Evolutionary conservation across 1,284 basidiomycete genomes (phyloP).

Genomic region (Coniophora puteana): DNA sequence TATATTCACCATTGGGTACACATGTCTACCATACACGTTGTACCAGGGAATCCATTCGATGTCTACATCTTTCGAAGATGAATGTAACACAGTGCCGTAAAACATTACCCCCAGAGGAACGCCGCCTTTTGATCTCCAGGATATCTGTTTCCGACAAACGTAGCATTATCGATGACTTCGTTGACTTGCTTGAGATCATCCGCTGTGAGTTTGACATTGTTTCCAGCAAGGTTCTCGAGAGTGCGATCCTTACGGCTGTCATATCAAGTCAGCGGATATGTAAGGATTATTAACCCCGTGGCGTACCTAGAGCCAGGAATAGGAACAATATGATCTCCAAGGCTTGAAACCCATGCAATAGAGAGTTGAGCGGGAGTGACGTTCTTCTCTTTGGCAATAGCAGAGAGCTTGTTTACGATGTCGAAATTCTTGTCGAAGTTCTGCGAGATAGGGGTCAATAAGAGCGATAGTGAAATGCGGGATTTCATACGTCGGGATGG

Average conservation of each 20-base stretch:
- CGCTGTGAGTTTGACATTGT: constrained; percentile 18
- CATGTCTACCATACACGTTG: no score
- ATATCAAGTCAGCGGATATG: no score
- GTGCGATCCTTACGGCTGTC: constrained; percentile 23
- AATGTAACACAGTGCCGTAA: no score
- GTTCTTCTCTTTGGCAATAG: constrained; percentile 43
- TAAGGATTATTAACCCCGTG: no score
- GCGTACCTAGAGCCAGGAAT: constrained; percentile 28
- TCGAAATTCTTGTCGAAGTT: constrained; percentile 50
- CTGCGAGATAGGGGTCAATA: constrained; percentile 10
- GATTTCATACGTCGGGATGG: constrained; percentile 22
- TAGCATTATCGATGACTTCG: constrained; percentile 12
- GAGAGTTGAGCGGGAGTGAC: constrained; percentile 52
- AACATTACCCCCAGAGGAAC: constrained; percentile 20
- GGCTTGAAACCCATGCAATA: constrained; percentile 50
- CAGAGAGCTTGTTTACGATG: constrained; percentile 43
- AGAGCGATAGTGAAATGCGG: not conserved
- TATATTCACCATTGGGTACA: no score
- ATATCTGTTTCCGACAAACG: constrained; percentile 22
- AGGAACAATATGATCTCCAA: constrained; percentile 23
- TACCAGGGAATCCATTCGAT: no score
- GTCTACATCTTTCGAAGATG: no score
- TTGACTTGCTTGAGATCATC: constrained; percentile 20
- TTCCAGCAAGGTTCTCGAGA: constrained; percentile 21
- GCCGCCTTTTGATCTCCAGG: not conserved